These are phyloP conservation scores for Primulina tabacum DNA, from an alignment of 257 asterid genomes.

Conservation along the genomic window DNA sequence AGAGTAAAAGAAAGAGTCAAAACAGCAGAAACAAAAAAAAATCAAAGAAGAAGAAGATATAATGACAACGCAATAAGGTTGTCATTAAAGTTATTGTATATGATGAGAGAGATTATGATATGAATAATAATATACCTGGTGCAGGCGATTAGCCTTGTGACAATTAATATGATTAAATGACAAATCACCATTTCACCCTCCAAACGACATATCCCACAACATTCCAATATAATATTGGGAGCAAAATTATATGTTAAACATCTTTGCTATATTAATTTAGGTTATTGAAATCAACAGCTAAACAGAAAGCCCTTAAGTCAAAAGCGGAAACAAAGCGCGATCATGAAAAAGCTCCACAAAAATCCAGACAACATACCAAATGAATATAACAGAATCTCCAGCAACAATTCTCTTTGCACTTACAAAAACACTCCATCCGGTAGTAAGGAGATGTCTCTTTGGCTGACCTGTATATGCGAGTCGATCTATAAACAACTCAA, in stretches of 20 bases:
- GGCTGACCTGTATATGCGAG: slow-evolving; percentile 74
- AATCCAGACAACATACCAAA: slow-evolving; percentile 52
- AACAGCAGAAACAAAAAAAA: slow-evolving; percentile 2
- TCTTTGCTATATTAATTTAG: background rate
- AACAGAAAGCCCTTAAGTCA: background rate
- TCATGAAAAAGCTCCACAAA: background rate
- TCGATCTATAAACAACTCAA: slow-evolving; percentile 6
- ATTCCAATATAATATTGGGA: background rate
- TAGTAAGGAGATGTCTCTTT: slow-evolving; percentile 93
- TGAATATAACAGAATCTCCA: slow-evolving; percentile 93
- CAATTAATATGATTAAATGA: background rate
- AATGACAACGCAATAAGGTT: background rate
- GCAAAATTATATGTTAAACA: too few relatives aligned
- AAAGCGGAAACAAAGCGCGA: background rate
- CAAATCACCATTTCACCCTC: background rate
- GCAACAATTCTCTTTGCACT: slow-evolving; percentile 95
- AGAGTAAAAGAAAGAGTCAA: slow-evolving; percentile 5
- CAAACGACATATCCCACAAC: background rate
- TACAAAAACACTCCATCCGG: slow-evolving; percentile 97
- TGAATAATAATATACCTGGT: background rate
- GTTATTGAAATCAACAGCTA: background rate
- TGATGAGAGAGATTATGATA: background rate
- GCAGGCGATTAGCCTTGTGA: background rate
- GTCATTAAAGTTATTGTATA: background rate
- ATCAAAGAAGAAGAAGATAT: background rate